Evolutionary conservation across 306 rosid species (phyloP).

Genomic region (Pueraria montana): DNA sequence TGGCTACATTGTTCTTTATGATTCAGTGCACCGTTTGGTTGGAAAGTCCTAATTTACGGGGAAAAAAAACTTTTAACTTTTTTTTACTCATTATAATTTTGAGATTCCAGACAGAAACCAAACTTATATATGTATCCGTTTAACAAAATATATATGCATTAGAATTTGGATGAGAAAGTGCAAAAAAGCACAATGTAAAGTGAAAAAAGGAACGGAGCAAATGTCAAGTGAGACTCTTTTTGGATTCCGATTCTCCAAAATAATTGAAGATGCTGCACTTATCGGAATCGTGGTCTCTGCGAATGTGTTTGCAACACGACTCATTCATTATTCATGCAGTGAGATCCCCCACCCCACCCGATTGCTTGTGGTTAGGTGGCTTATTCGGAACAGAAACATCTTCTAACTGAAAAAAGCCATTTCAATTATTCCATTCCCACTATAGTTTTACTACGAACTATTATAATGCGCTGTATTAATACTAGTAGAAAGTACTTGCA

Average conservation of each 20-base stretch:
- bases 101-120: slow-evolving; percentile 5
- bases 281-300: background rate
- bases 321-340: slow-evolving; percentile 7
- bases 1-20: background rate
- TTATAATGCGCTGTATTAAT: background rate
- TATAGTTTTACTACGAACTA: background rate
- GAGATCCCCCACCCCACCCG: background rate
- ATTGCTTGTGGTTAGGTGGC: background rate
- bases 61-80: background rate
- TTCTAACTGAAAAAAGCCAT: background rate
- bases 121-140: background rate
- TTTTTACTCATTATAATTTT: background rate
- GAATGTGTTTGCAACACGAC: slow-evolving; percentile 18
- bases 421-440: slow-evolving; percentile 21
- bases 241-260: slow-evolving; percentile 33
- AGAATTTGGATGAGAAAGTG: slow-evolving; percentile 19
- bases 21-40: slow-evolving; percentile 1
- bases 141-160: background rate
- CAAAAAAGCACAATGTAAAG: background rate
- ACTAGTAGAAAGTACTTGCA: no score
- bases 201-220: background rate
- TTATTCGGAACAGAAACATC: background rate
- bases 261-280: background rate
- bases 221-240: background rate
- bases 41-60: background rate